Conservation (phyloP, 768 basidiomycete genomes). For the Pleurotus eryngii region DNA sequence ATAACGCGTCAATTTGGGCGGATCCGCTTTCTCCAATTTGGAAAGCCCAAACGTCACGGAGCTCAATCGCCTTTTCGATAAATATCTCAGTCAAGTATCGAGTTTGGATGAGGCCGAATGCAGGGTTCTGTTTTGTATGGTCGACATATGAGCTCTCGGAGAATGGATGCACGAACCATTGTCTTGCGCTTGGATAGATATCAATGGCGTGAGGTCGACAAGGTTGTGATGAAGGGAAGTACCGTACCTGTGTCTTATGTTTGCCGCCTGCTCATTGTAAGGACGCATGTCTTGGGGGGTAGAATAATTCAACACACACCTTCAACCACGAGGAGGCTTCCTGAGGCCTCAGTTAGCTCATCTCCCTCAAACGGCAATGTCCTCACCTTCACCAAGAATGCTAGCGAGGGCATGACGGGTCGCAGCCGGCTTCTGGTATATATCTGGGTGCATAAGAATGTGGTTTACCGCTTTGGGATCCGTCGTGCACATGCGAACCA, state of each 20-base stretch:
- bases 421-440: conserved; percentile 54
- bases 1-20: conserved; percentile 51
- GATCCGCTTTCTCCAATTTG: conserved; percentile 25
- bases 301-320: background rate
- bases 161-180: conserved; percentile 29
- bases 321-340: too few species aligned
- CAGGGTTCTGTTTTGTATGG: conserved; percentile 47
- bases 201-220: too few species aligned
- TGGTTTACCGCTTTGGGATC: conserved; percentile 65
- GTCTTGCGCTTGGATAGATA: conserved; percentile 31
- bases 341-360: too few species aligned
- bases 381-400: conserved; percentile 41
- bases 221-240: background rate
- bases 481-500: conserved; percentile 45
- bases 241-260: conserved; percentile 41
- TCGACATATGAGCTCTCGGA: background rate
- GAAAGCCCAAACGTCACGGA: conserved; percentile 45
- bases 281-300: background rate
- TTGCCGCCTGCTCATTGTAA: conserved; percentile 24
- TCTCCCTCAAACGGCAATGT: background rate
- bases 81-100: conserved; percentile 57
- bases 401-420: conserved; percentile 32
- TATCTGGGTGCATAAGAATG: conserved; percentile 51
- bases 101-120: conserved; percentile 60
- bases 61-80: conserved; percentile 50